Evolutionary conservation across 2,329 filamentous ascomycete species (phyloP), one percentile per base, ranked within the genome.

Genomic region (Juglanconis sp.): DNA sequence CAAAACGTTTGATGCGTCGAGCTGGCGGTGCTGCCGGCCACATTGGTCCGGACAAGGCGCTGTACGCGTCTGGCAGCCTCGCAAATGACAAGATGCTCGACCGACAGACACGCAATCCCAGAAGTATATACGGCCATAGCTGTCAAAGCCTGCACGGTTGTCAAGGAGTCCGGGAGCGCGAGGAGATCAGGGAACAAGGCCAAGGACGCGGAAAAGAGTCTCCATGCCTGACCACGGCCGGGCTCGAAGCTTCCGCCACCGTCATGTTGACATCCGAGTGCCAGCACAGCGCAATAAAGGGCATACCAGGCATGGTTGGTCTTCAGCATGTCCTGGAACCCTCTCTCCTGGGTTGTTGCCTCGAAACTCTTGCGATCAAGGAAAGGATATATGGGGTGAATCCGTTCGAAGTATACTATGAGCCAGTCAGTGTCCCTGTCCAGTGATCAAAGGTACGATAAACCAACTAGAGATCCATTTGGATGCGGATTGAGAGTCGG

Each of bases 311-410:
- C 65, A 42, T 70, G 68, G 58, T 68, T 72, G 0, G 59, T 65
- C 7, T 65, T 53, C 1, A 75, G 64, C 3, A 65, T 52, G 5
- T 66, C 57, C 5, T 62, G 60, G 4, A 74, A 67, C 13, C 72
- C 57, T 3, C 69, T 57, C 35, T 65, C 68, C 8, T 65, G 63
- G 6, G 69, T 70, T 17, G 69, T 68, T 0, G 67, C 59, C 61
- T 77, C 72, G 56, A 79, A 79, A 4, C 65, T 53, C 15, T 62
- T 53, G 36, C 67, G 69, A 50, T 77, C 73, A 1, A 79, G 68
- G 57, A 79, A 77, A 1, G 77, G 75, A 59, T 76, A 74, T 0
- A 75, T 46, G 0, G 71, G 72, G 59, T 79, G 76, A 2, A 75
- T 64, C 9, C 72, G 68, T 2, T 72, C 66, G 57, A 79, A 79